phyloP scores from a whole-genome alignment of 805 yeast species.

The Jamesozyma rosinii region DNA sequence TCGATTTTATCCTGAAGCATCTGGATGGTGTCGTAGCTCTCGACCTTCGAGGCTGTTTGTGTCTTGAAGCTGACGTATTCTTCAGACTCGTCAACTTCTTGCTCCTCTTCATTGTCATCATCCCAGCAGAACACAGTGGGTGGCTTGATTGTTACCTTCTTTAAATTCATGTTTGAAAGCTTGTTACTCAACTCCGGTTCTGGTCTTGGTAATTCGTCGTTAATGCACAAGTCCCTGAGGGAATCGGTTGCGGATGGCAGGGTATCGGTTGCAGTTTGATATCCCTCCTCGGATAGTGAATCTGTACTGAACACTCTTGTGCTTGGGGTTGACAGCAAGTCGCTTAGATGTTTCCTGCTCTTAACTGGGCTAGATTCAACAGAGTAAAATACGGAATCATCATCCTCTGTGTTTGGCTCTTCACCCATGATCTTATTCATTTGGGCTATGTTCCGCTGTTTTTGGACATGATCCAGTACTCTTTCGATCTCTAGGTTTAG shows the following conservation, averaged over 20 bases:
- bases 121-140: not conserved
- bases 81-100: not conserved
- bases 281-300: slow-evolving; percentile 2
- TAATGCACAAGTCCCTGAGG: slow-evolving; percentile 3
- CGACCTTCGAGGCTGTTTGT: not conserved
- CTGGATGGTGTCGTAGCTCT: slow-evolving; percentile 2
- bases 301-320: slow-evolving; percentile 8
- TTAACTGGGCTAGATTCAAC: not conserved
- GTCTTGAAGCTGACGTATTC: not conserved
- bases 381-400: not conserved
- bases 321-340: slow-evolving; percentile 18
- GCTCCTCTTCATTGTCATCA: slow-evolving; percentile 6
- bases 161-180: not conserved
- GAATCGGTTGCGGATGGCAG: not conserved
- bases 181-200: not conserved
- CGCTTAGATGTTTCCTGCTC: slow-evolving; percentile 3
- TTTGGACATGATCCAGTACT: slow-evolving; percentile 12
- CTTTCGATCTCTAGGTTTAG: slow-evolving; percentile 16
- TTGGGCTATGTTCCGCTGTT: slow-evolving; percentile 5
- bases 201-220: not conserved
- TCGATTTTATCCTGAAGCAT: slow-evolving; percentile 13
- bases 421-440: not conserved
- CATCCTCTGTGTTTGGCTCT: not conserved
- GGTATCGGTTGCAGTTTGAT: slow-evolving; percentile 3
- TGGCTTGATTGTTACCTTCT: not conserved